Percentiles rank a stretch among this genome's conserved stretches.
phyloP scores from a whole-genome alignment of 139 green algal species.

The Tetradesmus obliquus region DNA sequence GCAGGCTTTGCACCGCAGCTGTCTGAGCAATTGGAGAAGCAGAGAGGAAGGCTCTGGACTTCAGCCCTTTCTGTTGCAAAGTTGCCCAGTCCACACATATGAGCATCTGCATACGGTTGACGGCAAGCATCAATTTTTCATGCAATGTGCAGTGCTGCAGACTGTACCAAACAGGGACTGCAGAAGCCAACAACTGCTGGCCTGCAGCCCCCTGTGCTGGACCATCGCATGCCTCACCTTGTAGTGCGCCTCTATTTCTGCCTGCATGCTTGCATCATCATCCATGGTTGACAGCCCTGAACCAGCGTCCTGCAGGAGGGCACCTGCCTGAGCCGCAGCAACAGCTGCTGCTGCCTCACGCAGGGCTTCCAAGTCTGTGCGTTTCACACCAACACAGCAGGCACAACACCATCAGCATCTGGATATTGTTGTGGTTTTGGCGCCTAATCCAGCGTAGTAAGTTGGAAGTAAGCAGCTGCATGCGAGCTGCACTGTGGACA shows the following conservation, averaged over 20 bases:
- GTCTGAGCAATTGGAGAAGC: no score
- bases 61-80: no score
- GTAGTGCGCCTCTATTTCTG: constrained; percentile 17
- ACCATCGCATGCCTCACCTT: neutral
- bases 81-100: no score
- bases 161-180: neutral
- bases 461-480: neutral
- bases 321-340: neutral
- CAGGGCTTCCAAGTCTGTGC: neutral
- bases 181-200: neutral
- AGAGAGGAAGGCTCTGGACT: no score
- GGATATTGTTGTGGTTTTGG: no score
- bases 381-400: neutral
- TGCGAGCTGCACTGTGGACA: neutral
- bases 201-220: neutral
- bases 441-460: no score
- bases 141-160: neutral
- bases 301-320: neutral
- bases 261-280: neutral
- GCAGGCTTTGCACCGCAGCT: no score
- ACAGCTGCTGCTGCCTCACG: neutral
- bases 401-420: neutral
- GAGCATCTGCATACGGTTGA: constrained; percentile 1
- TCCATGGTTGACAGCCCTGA: neutral
- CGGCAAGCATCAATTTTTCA: neutral